Base-by-base conservation (phyloP, 1,139 yeast genomes). In the Geotrichum carabidarum region DNA sequence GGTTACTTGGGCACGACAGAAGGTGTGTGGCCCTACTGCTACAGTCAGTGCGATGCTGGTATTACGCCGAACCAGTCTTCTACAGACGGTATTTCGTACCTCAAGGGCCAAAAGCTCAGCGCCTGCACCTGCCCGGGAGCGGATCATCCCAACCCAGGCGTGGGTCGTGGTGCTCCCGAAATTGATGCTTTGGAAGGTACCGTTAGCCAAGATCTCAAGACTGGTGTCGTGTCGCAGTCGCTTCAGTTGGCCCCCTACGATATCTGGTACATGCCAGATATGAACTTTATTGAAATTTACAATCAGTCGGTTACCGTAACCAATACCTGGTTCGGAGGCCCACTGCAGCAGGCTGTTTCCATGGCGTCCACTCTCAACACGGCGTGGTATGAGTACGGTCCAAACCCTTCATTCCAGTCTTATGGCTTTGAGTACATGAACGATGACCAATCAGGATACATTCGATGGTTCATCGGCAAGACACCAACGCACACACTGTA, bases 21-120 rank as follows among this genome's bases (percentile, higher is more conserved):
- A 47, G 95, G 95, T 46, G 84, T 86, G 12, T 88, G 95, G 96
- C 95, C 95, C 3, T 88, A 87, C 65, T 76, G 89, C n/a, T 88
- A 88, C 67, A 81, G 82, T 44, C 71, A 79, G 17, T 88, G 95
- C 73, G 95, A 88, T 74, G 87, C 87, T 4, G 95, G 95, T 60
- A 87, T 87, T 58, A 86, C 95, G 7, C 84, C 95, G n/a, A 88
- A 88, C 67, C 95, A 88, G 71, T 83, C 90, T 11, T 78, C 89
- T 0, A 76, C 85, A 0, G 95, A 87, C 70, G 96, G 96, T 44
- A 78, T 87, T 50, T 83, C 88, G 8, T 84, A 79, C 64, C 73
- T 88, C 43, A 88, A 89, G 0, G 96, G 96, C 30, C 95, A 87
- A 72, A 78, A 79, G 57, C 74, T 88, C 58, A 81, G 76, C 65